Conservation (phyloP, 495 filamentous ascomycete genomes). For the Podospora bellae-mahoneyi region DNA sequence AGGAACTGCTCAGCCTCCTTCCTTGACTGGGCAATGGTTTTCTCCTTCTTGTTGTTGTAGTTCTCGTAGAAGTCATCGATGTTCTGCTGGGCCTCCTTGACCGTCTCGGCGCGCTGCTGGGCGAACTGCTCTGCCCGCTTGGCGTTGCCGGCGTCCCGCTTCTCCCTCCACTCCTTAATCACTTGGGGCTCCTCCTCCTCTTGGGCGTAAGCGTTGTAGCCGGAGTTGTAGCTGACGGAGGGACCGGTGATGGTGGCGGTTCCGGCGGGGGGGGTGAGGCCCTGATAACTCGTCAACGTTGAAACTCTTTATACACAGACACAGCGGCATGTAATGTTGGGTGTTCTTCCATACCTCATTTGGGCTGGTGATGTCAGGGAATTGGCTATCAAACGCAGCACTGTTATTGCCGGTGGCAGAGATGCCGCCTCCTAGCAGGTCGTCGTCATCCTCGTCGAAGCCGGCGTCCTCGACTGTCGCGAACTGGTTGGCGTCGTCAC, state of each 20-base stretch:
- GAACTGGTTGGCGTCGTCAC: constrained; percentile 91
- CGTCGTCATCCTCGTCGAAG: constrained; percentile 65
- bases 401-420: constrained; percentile 57
- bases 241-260: constrained; percentile 88
- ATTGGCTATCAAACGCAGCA: constrained; percentile 77
- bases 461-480: constrained; percentile 70
- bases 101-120: constrained; percentile 72
- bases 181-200: constrained; percentile 84
- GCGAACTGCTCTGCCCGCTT: constrained; percentile 75
- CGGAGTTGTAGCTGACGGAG: constrained; percentile 65
- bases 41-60: constrained; percentile 96
- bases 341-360: constrained; percentile 64
- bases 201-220: constrained; percentile 50
- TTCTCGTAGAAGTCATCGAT: constrained; percentile 99
- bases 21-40: constrained; percentile 76
- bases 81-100: constrained; percentile 79
- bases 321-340: neutral
- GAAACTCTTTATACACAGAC: constrained; percentile 16
- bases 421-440: constrained; percentile 67
- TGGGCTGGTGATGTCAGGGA: constrained; percentile 73
- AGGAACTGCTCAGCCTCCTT: constrained; percentile 95
- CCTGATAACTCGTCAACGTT: constrained; percentile 45
- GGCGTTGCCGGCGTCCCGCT: constrained; percentile 70
- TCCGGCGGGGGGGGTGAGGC: constrained; percentile 80
- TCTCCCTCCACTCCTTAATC: constrained; percentile 88